A percentile compares a stretch with the other conserved stretches of the same genome.
These are phyloP conservation scores for Obelidium mucronatum DNA, from an alignment of 192 early-diverging fungal species.

Conservation along the genomic window DNA sequence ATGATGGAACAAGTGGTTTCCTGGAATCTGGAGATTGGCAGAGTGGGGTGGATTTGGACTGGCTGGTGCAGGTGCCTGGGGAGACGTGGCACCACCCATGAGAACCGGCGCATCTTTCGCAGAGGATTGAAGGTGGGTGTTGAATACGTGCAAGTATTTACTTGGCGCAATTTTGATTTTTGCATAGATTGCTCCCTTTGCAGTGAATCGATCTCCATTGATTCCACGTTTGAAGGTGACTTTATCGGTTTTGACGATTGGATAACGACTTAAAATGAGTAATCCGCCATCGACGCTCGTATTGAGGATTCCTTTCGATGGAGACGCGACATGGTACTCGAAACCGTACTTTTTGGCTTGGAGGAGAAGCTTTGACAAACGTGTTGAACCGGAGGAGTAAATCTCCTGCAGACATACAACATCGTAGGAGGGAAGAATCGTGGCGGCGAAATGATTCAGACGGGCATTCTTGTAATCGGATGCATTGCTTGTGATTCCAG, in stretches of 20 bases:
- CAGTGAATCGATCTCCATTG: slow-evolving; percentile 73
- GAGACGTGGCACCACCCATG: slow-evolving; percentile 43
- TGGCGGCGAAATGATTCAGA: slow-evolving; percentile 70
- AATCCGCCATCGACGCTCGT: slow-evolving; percentile 78
- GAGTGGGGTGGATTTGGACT: slow-evolving; percentile 1
- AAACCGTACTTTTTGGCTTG: slow-evolving; percentile 73
- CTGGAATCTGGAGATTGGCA: slow-evolving; percentile 1
- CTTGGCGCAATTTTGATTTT: slow-evolving; percentile 63
- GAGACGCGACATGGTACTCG: slow-evolving; percentile 67
- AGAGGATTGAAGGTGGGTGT: slow-evolving; percentile 86
- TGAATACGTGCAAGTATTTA: slow-evolving; percentile 72
- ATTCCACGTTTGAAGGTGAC: slow-evolving; percentile 72
- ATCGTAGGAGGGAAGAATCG: slow-evolving; percentile 76
- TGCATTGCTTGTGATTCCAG: slow-evolving; percentile 41
- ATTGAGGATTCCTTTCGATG: slow-evolving; percentile 67
- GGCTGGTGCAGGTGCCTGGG: neutral
- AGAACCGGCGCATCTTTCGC: slow-evolving; percentile 28
- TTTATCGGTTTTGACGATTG: slow-evolving; percentile 63
- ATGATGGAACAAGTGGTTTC: neutral
- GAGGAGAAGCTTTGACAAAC: slow-evolving; percentile 63
- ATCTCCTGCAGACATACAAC: slow-evolving; percentile 84
- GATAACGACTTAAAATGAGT: slow-evolving; percentile 75
- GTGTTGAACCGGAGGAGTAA: slow-evolving; percentile 75
- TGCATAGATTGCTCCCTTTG: slow-evolving; percentile 83
- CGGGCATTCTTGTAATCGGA: slow-evolving; percentile 83